Base-by-base conservation (phyloP, 768 basidiomycete genomes). In the Pleurotus pulmonarius region DNA sequence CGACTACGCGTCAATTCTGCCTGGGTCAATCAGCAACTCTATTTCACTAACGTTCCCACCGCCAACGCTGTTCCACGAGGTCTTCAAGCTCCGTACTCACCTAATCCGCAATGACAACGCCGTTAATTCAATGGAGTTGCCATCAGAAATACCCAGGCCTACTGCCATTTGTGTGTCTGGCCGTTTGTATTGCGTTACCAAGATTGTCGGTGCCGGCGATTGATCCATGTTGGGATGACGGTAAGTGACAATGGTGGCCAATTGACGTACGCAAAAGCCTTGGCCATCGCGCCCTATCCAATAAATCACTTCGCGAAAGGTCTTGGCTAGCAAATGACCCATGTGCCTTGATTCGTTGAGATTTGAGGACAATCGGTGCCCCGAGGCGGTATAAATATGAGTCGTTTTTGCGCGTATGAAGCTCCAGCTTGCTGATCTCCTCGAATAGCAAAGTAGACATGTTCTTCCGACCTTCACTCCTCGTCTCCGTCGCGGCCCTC, bases 401-500 rank as follows among this genome's bases (percentile, higher is more conserved):
- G 26, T 12, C n/a, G 25, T 49, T 8, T 24, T 37, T 20, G 13
- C 16, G 22, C 2, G 22, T 34, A 13, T n/a, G 13, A 6, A 25
- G 9, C 29, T n/a, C 15, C 26, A n/a, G 25, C 37, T 15, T 16
- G 22, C 25, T 16, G 20, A 12, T n/a, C 29, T n/a, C 20, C 25
- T 34, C 22, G 25, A 26, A 26, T 15, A 20, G 20, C 15, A 34
- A 13, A 9, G 34, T 13, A 34, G 26, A 37, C 37, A 53, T 53
- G 51, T 53, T 53, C 51, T 22, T 22, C 39, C 51, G 51, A 34
- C 18, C 51, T 22, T 53, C 39, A 43, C 16, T 52, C 12, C 44
- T 72, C 44, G 58, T 68, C n/a, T 46, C 37, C 43, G 61, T 65
- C 41, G 61, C 73, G 16, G 64, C 67, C 20, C 61, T 67, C 22